Conservation (phyloP, 768 basidiomycete genomes). For the Leccinum pellstonianum region DNA sequence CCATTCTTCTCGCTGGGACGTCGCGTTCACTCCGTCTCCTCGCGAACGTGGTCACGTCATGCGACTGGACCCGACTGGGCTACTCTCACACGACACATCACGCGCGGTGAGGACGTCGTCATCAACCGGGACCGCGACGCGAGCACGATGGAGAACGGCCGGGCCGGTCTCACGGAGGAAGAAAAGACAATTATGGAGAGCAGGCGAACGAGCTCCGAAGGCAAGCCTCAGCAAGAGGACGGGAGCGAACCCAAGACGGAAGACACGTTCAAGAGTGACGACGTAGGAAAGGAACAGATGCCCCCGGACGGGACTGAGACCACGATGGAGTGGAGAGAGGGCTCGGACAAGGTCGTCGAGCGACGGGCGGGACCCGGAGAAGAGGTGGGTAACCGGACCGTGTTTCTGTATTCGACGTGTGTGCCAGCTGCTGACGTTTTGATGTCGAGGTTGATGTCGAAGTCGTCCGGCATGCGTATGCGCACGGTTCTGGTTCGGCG, state of each 20-base stretch:
- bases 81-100: constrained; percentile 67
- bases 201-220: constrained; percentile 18
- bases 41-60: constrained; percentile 87
- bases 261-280: constrained; percentile 13
- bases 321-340: constrained; percentile 66
- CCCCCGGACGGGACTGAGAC: constrained; percentile 45
- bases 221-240: constrained; percentile 8
- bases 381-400: constrained; percentile 51
- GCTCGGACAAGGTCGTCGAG: constrained; percentile 65
- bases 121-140: constrained; percentile 73
- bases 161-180: constrained; percentile 30
- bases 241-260: constrained; percentile 10
- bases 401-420: neutral
- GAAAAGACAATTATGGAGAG: constrained; percentile 30
- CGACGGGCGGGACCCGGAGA: constrained; percentile 54
- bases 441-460: constrained; percentile 58
- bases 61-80: constrained; percentile 80
- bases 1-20: constrained; percentile 91
- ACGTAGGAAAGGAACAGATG: constrained; percentile 33
- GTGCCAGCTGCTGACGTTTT: constrained; percentile 15
- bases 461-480: constrained; percentile 48
- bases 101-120: constrained; percentile 72
- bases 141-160: constrained; percentile 50
- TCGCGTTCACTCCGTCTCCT: constrained; percentile 76
- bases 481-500: neutral